phyloP scores from a whole-genome alignment of 805 yeast genomes.

The Hanseniaspora valbyensis region DNA sequence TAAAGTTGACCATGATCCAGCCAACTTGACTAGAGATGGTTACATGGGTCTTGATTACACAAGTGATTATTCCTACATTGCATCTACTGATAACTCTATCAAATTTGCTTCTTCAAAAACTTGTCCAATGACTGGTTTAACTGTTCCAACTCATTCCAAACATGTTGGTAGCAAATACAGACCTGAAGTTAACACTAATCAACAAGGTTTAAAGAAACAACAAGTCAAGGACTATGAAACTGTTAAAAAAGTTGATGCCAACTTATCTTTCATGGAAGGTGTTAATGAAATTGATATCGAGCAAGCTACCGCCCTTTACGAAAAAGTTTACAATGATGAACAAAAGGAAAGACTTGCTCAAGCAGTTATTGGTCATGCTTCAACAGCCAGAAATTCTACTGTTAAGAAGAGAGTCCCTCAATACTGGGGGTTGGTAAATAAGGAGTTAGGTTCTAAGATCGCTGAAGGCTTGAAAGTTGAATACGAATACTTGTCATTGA shows the following conservation, averaged over 20 bases:
- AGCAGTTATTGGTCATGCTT: slow-evolving; percentile 34
- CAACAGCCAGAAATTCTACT: slow-evolving; percentile 24
- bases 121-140: slow-evolving; percentile 22
- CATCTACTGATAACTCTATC: slow-evolving; percentile 31
- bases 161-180: slow-evolving; percentile 23
- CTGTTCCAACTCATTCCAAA: slow-evolving; percentile 25
- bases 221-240: slow-evolving; percentile 23
- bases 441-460: slow-evolving; percentile 32
- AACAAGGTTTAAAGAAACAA: slow-evolving; percentile 23
- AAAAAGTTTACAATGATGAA: slow-evolving; percentile 30
- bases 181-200: slow-evolving; percentile 17
- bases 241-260: slow-evolving; percentile 28
- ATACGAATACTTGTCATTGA: slow-evolving; percentile 29
- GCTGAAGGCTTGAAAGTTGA: slow-evolving; percentile 35
- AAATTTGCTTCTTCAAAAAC: slow-evolving; percentile 18
- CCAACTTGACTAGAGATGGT: slow-evolving; percentile 52
- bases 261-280: slow-evolving; percentile 33
- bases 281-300: slow-evolving; percentile 36
- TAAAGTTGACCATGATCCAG: slow-evolving; percentile 30
- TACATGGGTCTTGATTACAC: slow-evolving; percentile 40
- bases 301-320: slow-evolving; percentile 37
- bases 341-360: slow-evolving; percentile 30
- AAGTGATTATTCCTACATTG: slow-evolving; percentile 41
- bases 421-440: slow-evolving; percentile 35
- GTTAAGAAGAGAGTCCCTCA: slow-evolving; percentile 33